Evolutionary conservation across 805 yeast species (phyloP).

Genomic region (Pichia nakasei): DNA sequence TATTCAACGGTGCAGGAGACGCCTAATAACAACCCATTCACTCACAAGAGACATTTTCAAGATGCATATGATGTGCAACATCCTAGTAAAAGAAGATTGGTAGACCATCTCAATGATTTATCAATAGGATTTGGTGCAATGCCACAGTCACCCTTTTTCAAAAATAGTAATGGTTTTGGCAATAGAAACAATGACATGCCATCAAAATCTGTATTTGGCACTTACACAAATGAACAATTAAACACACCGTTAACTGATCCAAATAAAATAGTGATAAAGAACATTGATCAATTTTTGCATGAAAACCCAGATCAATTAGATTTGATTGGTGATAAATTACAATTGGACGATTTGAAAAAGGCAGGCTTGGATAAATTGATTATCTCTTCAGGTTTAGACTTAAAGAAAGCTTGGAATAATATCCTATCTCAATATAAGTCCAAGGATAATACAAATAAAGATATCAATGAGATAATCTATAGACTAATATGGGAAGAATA

Average conservation of each 20-base stretch:
- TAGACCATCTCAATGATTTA: slow-evolving; percentile 7
- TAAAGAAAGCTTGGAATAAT: slow-evolving; percentile 10
- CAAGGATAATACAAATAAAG: not conserved
- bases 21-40: slow-evolving; percentile 68
- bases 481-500: slow-evolving; percentile 13
- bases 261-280: slow-evolving; percentile 11
- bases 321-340: slow-evolving; percentile 7
- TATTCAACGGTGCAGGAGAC: slow-evolving; percentile 51
- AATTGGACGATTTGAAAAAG: slow-evolving; percentile 9
- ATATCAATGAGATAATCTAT: slow-evolving; percentile 5
- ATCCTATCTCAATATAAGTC: slow-evolving; percentile 5
- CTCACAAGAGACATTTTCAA: slow-evolving; percentile 49
- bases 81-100: slow-evolving; percentile 8
- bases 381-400: slow-evolving; percentile 8
- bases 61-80: not conserved
- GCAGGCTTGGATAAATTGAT: slow-evolving; percentile 11
- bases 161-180: too few relatives aligned
- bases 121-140: slow-evolving; percentile 1
- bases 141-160: not conserved
- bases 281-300: slow-evolving; percentile 17
- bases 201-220: slow-evolving; percentile 8
- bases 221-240: slow-evolving; percentile 4
- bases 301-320: slow-evolving; percentile 16
- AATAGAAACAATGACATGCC: too few relatives aligned
- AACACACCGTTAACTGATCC: slow-evolving; percentile 7